These are phyloP conservation scores for Fomitiporia mediterranea DNA, from an alignment of 1,284 basidiomycete species.

Conservation along the genomic window DNA sequence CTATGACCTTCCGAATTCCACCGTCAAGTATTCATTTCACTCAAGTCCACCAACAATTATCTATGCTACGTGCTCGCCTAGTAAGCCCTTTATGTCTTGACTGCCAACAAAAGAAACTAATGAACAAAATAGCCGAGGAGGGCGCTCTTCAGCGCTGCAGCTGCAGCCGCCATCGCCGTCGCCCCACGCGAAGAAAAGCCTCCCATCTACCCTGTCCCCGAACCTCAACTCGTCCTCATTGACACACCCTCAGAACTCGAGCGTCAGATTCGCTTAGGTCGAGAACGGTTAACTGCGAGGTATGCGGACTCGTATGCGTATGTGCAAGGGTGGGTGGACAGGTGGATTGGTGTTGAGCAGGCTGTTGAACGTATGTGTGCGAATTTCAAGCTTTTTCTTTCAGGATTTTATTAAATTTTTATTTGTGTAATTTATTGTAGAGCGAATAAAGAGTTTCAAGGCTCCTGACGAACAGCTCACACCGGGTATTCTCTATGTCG, in stretches of 20 bases:
- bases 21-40: background rate
- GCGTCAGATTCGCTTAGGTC: constrained; percentile 60
- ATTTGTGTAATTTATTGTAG: constrained; percentile 43
- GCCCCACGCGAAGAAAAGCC: constrained; percentile 36
- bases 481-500: constrained; percentile 83
- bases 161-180: background rate
- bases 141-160: constrained; percentile 12
- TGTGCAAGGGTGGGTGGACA: constrained; percentile 66
- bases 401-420: background rate
- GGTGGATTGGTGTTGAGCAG: constrained; percentile 81
- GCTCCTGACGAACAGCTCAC: constrained; percentile 78
- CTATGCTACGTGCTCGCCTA: constrained; percentile 17
- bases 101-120: background rate
- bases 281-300: constrained; percentile 51
- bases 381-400: background rate
- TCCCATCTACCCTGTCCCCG: constrained; percentile 69
- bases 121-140: constrained; percentile 9
- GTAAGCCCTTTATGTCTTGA: background rate
- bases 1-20: background rate
- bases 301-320: constrained; percentile 54
- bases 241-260: constrained; percentile 72
- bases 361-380: constrained; percentile 71
- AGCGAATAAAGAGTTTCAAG: constrained; percentile 75
- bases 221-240: constrained; percentile 60
- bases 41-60: background rate